Evolutionary conservation across 1,284 basidiomycete species (phyloP), one percentile per base, ranked within the genome.

Genomic region (Malassezia japonica): DNA sequence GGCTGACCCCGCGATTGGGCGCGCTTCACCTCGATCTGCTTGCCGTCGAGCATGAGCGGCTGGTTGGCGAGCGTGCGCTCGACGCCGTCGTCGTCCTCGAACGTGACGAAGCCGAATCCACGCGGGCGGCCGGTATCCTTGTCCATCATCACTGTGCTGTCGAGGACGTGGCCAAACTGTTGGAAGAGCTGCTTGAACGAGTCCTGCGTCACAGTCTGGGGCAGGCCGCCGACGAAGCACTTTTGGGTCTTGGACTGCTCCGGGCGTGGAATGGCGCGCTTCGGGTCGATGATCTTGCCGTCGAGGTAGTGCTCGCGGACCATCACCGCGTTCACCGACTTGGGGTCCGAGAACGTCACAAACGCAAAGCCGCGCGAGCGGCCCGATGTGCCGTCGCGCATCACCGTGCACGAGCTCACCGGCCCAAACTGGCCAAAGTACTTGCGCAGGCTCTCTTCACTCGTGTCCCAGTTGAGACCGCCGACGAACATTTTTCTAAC

Each of bases 141-240:
- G 75, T 99, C 94, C 67, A 95, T 81, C 94, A 99, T 98, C 67
- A 98, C 88, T 0, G 90, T 96, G 43, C 91, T 89, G 74, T 98
- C 92, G 67, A 91, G 84, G 56, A 99, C 88, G 62, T 83, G 84
- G 54, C 92, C 94, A 67, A 77, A 81, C 70, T 91, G 86, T 36
- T 83, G 82, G 74, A 96, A 92, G 76, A 86, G 94, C 52, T 83
- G 81, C 57, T 86, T 83, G 83, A 98, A 88, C 6, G 84, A 86
- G 63, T 94, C 89, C 20, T 86, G 87, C 6, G 91, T 96, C 38
- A 94, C 89, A 46, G 81, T 83, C 18, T 86, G 83, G 0, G 92
- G 86, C 6, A 99, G 80, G 32, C 91, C 90, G 45, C 94, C 91
- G 44, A 98, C 91, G 72, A 99, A 99, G 36, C 96, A 79, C 72